Evolutionary conservation across 495 filamentous ascomycete species (phyloP).

Genomic region (Penicillium flavigenum): DNA sequence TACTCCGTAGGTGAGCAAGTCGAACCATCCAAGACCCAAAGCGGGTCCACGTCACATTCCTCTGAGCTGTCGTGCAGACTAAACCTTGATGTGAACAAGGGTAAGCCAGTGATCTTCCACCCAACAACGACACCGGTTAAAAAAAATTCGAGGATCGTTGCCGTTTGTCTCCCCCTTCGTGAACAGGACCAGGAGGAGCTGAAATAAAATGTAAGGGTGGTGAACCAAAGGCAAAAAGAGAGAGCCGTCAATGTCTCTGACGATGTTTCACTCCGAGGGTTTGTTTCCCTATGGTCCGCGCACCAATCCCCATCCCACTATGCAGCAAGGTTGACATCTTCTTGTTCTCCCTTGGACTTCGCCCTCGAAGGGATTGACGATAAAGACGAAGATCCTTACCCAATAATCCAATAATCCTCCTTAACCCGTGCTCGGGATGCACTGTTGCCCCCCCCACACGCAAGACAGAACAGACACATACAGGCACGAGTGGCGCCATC

Average conservation of each 20-base stretch:
- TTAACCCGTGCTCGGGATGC: constrained; percentile 10
- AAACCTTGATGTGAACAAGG: not conserved
- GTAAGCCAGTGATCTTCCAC: not conserved
- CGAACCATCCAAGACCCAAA: not conserved
- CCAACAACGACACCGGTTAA: not conserved
- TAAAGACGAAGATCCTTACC: not conserved
- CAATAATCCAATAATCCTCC: constrained; percentile 4
- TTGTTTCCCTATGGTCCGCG: not conserved
- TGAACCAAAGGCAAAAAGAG: constrained; percentile 1
- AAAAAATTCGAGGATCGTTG: constrained; percentile 6
- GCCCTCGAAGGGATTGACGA: not conserved
- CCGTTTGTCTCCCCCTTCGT: constrained; percentile 5
- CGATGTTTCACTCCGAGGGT: constrained; percentile 6
- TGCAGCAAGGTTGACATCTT: not conserved
- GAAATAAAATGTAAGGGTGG: constrained; percentile 9
- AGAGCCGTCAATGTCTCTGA: not conserved
- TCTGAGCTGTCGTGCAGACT: constrained; percentile 1
- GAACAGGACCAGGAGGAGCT: not conserved
- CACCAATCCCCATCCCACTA: constrained; percentile 4
- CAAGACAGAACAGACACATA: constrained; percentile 6
- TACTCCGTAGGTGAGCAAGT: not conserved
- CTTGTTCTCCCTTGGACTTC: not conserved
- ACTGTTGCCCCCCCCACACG: not conserved
- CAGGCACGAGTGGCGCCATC: constrained; percentile 11
- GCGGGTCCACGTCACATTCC: constrained; percentile 13